A percentile compares a stretch with the other conserved stretches of the same genome.
Evolutionary conservation across 495 filamentous ascomycete genomes (phyloP).

Genomic region (Diplogelasinospora grovesii): DNA sequence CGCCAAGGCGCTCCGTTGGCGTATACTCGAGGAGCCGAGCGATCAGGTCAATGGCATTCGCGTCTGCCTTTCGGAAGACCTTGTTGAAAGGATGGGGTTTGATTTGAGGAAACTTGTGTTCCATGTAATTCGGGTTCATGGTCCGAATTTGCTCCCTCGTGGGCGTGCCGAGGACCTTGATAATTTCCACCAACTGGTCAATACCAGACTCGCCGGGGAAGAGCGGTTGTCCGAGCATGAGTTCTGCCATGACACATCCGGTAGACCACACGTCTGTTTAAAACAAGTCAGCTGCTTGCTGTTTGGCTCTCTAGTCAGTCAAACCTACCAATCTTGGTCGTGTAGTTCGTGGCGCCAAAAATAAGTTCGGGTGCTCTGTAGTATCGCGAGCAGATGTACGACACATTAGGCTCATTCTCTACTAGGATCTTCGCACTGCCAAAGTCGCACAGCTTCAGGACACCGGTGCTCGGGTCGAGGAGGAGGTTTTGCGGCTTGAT

Average conservation of each 20-base stretch:
- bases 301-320: background rate
- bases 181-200: slow-evolving; percentile 98
- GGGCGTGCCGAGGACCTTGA: slow-evolving; percentile 96
- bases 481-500: slow-evolving; percentile 99
- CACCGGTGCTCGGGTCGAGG: slow-evolving; percentile 79
- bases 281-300: slow-evolving; percentile 12
- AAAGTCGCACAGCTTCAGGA: slow-evolving; percentile 98
- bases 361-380: slow-evolving; percentile 97
- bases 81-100: slow-evolving; percentile 99
- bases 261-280: slow-evolving; percentile 96
- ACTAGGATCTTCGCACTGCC: slow-evolving; percentile 98
- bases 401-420: slow-evolving; percentile 98
- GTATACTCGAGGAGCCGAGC: slow-evolving; percentile 92
- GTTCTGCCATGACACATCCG: slow-evolving; percentile 97
- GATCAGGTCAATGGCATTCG: slow-evolving; percentile 91
- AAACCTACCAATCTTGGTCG: slow-evolving; percentile 94
- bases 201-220: slow-evolving; percentile 99
- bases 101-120: slow-evolving; percentile 99
- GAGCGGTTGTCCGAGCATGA: slow-evolving; percentile 97
- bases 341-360: slow-evolving; percentile 98
- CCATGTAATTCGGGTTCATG: slow-evolving; percentile 99
- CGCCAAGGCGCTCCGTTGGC: slow-evolving; percentile 87
- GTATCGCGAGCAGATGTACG: slow-evolving; percentile 99
- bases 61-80: slow-evolving; percentile 92
- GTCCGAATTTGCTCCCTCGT: slow-evolving; percentile 98